These are phyloP conservation scores for Calonectria pseudoturangicola DNA, from an alignment of 2,329 filamentous ascomycete species.

Conservation along the genomic window DNA sequence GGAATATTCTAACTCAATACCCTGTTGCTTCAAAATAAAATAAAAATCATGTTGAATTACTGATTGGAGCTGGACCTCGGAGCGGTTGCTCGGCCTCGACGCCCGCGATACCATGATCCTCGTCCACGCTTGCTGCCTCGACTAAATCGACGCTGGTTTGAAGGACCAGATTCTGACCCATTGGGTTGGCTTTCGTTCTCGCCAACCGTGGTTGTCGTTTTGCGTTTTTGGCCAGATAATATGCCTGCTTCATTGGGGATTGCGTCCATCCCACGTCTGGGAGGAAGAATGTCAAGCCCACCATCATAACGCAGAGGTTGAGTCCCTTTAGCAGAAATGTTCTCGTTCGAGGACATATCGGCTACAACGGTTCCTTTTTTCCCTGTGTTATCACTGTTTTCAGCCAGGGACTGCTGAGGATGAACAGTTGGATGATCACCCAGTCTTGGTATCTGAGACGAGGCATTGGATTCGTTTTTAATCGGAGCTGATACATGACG, in stretches of 20 bases:
- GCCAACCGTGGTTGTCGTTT: constrained; percentile 1
- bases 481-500: constrained; percentile 55
- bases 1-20: constrained; percentile 18
- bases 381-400: background rate
- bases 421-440: constrained; percentile 36
- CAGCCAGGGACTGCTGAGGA: background rate
- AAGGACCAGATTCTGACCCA: constrained; percentile 10
- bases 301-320: background rate
- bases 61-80: constrained; percentile 34
- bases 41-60: constrained; percentile 34
- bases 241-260: constrained; percentile 14
- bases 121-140: constrained; percentile 55
- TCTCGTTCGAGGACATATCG: background rate
- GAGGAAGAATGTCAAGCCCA: background rate
- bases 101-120: constrained; percentile 53
- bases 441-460: constrained; percentile 54
- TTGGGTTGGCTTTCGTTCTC: constrained; percentile 43
- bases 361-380: background rate
- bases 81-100: constrained; percentile 51
- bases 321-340: background rate
- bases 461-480: constrained; percentile 28
- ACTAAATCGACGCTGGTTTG: constrained; percentile 40
- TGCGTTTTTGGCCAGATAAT: constrained; percentile 13
- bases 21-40: constrained; percentile 16
- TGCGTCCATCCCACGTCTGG: constrained; percentile 5